A percentile compares a stretch with the other conserved stretches of the same genome.
phyloP scores from a whole-genome alignment of 345 rosid species.

The Gynandropsis gynandra region DNA sequence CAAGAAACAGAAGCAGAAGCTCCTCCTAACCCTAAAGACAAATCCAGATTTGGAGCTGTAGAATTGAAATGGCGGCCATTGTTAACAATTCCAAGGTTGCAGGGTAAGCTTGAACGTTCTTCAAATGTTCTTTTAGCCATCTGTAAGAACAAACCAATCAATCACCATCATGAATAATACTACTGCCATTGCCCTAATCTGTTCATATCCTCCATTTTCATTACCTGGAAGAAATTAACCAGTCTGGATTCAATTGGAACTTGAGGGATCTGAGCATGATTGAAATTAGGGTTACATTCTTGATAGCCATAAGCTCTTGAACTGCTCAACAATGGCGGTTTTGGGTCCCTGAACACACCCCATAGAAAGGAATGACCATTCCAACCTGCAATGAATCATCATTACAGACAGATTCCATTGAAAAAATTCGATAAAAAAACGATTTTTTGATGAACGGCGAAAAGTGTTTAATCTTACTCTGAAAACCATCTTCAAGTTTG shows the following conservation, averaged over 20 bases:
- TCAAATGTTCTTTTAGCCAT: neutral
- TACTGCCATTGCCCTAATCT: neutral
- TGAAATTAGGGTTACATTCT: too few relatives aligned
- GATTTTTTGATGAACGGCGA: neutral
- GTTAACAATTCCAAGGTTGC: constrained; percentile 6
- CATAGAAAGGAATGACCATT: constrained; percentile 23
- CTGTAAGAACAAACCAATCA: neutral
- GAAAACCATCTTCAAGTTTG: constrained; percentile 40
- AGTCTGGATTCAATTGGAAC: too few relatives aligned
- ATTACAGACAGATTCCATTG: neutral
- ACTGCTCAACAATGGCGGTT: too few relatives aligned
- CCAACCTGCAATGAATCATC: constrained; percentile 24
- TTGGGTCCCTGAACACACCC: constrained; percentile 24
- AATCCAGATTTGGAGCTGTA: too few relatives aligned
- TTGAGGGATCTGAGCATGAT: too few relatives aligned
- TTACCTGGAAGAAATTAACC: too few relatives aligned
- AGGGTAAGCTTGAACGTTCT: neutral
- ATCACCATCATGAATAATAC: neutral
- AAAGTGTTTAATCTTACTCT: constrained; percentile 29
- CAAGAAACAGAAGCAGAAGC: too few relatives aligned
- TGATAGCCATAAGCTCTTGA: too few relatives aligned
- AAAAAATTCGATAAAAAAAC: neutral
- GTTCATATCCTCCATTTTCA: too few relatives aligned
- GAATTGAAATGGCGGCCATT: neutral
- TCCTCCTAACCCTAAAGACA: too few relatives aligned